These are phyloP conservation scores for Chenopodium formosanum DNA, from an alignment of 148 eudicot genomes.

Conservation along the genomic window DNA sequence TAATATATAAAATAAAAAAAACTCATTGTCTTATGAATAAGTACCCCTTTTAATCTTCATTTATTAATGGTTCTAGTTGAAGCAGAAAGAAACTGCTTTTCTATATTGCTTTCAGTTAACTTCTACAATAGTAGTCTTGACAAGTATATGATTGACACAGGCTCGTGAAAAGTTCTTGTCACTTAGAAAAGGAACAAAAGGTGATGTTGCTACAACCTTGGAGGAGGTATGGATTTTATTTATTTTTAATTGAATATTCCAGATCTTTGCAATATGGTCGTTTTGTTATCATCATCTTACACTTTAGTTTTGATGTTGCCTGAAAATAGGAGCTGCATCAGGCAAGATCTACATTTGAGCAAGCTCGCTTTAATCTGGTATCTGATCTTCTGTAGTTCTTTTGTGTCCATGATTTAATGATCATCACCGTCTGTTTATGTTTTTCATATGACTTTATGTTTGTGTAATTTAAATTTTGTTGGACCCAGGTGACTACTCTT, in stretches of 20 bases:
- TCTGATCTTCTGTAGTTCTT: conserved; percentile 14
- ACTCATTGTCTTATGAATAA: too few relatives aligned
- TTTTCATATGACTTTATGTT: neutral
- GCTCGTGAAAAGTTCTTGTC: conserved; percentile 96
- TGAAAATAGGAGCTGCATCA: conserved; percentile 83
- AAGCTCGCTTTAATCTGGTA: conserved; percentile 94
- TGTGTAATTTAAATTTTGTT: conserved; percentile 15
- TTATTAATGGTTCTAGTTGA: neutral
- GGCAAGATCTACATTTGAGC: conserved; percentile 90
- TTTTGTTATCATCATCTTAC: conserved; percentile 11
- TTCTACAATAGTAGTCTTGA: neutral
- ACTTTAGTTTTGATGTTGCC: conserved; percentile 15
- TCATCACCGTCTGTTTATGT: conserved; percentile 3
- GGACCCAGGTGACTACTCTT: conserved; percentile 67
- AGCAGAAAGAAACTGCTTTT: neutral
- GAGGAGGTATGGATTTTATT: conserved; percentile 71
- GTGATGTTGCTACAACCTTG: conserved; percentile 66
- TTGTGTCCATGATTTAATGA: conserved; percentile 3
- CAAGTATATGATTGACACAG: conserved; percentile 36
- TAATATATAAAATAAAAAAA: too few relatives aligned
- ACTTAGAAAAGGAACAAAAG: conserved; percentile 86
- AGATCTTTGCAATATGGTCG: conserved; percentile 8
- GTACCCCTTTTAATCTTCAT: neutral
- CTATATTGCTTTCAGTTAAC: neutral
- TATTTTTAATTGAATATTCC: conserved; percentile 10